A percentile compares a stretch with the other conserved stretches of the same genome.
These are phyloP conservation scores for Dysphania ambrosioides DNA, from an alignment of 148 eudicot genomes.

Conservation along the genomic window DNA sequence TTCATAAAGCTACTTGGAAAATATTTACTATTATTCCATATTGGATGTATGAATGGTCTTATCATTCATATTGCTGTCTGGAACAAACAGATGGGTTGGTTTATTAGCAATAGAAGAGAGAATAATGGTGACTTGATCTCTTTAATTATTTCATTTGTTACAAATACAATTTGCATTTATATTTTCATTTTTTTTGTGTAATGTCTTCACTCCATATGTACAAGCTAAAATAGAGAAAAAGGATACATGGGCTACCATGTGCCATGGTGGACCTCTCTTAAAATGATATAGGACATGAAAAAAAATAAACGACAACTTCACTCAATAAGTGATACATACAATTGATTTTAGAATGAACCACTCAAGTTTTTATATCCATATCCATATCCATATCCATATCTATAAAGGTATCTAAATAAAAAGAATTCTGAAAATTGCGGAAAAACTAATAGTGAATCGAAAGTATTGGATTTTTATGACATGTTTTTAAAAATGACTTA, in stretches of 20 bases:
- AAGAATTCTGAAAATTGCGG: too few species aligned
- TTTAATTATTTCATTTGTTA: too few species aligned
- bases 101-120: neutral
- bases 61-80: neutral
- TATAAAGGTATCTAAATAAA: too few species aligned
- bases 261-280: neutral
- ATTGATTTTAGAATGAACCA: too few species aligned
- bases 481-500: too few species aligned
- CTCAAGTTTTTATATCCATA: too few species aligned
- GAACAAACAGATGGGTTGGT: neutral
- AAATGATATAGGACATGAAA: neutral
- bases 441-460: too few species aligned
- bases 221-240: neutral
- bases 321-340: too few species aligned
- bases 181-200: neutral
- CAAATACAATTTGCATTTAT: neutral
- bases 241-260: neutral
- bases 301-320: too few species aligned
- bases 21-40: neutral
- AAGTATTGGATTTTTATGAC: too few species aligned
- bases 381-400: too few species aligned
- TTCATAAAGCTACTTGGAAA: neutral
- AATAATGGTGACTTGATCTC: neutral
- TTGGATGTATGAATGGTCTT: neutral
- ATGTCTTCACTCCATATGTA: neutral